Percentiles rank a stretch among this genome's conserved stretches.
Evolutionary conservation across 805 yeast genomes (phyloP).

Genomic region (Nakazawaea laoshanensis): DNA sequence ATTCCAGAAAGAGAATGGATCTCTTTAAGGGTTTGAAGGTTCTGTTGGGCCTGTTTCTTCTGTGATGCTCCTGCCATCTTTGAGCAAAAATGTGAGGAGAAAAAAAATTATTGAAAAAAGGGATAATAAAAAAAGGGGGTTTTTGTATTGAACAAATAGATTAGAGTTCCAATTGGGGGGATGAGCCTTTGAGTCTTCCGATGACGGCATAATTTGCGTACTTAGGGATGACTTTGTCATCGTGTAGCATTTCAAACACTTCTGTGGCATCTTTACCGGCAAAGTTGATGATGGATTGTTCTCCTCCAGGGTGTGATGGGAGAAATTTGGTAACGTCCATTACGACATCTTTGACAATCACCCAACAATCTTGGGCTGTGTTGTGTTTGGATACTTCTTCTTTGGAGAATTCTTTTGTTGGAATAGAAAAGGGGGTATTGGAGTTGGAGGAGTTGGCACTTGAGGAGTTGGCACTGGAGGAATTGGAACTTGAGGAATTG

Average conservation of each 20-base stretch:
- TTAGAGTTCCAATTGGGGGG: constrained; percentile 19
- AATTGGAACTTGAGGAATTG: constrained; percentile 8
- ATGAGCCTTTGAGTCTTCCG: constrained; percentile 41
- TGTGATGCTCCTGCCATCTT: constrained; percentile 31
- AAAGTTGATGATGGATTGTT: constrained; percentile 56
- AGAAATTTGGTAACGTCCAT: constrained; percentile 38
- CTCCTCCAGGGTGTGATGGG: constrained; percentile 63
- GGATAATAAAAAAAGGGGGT: neutral
- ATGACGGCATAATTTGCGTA: constrained; percentile 39
- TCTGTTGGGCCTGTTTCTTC: constrained; percentile 25
- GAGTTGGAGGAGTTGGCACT: neutral
- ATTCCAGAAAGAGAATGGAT: constrained; percentile 25
- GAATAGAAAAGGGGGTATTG: constrained; percentile 26
- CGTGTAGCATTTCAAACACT: constrained; percentile 50
- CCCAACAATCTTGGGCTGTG: constrained; percentile 41
- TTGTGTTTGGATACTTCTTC: constrained; percentile 43
- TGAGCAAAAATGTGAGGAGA: too few species aligned
- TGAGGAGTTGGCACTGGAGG: neutral
- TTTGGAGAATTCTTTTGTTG: constrained; percentile 35
- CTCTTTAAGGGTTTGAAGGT: constrained; percentile 20
- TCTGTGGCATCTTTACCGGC: constrained; percentile 68
- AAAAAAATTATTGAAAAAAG: too few species aligned
- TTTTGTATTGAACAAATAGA: neutral
- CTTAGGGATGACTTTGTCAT: constrained; percentile 42
- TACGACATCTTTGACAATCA: constrained; percentile 43